Percentiles rank a stretch among this genome's conserved stretches.
These are phyloP conservation scores for Boletus reticuloceps DNA, from an alignment of 768 basidiomycete genomes.

Conservation along the genomic window DNA sequence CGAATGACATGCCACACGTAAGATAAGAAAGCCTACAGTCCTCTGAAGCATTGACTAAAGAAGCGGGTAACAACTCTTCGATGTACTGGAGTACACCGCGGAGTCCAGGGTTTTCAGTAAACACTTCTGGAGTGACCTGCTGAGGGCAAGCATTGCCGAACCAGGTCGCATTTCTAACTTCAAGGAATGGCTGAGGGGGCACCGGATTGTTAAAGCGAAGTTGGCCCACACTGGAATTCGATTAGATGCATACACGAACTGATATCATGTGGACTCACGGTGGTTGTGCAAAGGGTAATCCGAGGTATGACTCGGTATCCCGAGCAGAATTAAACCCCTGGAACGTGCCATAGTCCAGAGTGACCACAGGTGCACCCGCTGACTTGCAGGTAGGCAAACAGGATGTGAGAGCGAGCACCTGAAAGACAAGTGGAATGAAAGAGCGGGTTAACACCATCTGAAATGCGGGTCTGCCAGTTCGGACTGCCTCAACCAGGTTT, in stretches of 20 bases:
- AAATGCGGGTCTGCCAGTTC: neutral
- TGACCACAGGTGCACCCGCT: constrained; percentile 3
- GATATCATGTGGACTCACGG: neutral
- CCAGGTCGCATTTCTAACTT: neutral
- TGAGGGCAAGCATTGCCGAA: constrained; percentile 41
- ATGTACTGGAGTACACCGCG: neutral
- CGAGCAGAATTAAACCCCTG: constrained; percentile 11
- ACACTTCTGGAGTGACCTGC: constrained; percentile 12
- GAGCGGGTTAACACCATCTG: neutral
- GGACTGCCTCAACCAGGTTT: neutral
- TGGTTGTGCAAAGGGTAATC: neutral
- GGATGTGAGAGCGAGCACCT: neutral
- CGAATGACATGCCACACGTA: neutral
- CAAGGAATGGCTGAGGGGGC: neutral
- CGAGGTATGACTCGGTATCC: neutral
- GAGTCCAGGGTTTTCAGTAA: neutral
- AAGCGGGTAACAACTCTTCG: neutral
- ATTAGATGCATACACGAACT: neutral
- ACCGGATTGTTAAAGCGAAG: constrained; percentile 19
- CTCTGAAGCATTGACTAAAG: constrained; percentile 9
- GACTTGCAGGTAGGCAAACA: neutral
- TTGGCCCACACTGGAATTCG: constrained; percentile 5
- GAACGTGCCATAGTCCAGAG: constrained; percentile 18
- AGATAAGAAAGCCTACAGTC: constrained; percentile 8
- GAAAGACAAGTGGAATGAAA: neutral